Conservation (phyloP, 202 grass and related monocot species). For the Dendrocalamus latiflorus region DNA sequence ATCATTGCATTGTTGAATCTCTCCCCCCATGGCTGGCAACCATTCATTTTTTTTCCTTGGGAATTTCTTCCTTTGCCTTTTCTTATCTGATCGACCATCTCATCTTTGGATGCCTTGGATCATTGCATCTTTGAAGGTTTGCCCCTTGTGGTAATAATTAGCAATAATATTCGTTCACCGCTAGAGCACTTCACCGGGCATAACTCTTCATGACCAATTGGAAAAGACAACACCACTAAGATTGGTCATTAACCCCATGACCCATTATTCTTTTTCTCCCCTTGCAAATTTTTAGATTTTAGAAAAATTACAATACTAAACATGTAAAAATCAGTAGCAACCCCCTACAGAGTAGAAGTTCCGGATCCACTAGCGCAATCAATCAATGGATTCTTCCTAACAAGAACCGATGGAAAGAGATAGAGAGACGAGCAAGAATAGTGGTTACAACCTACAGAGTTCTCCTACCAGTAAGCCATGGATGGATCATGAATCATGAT, state of each 20-base stretch:
- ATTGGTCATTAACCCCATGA: not conserved
- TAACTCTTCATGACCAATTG: not conserved
- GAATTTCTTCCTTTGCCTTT: not conserved
- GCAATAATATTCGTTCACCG: constrained; percentile 17
- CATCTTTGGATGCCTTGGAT: constrained; percentile 34
- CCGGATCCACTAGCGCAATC: not conserved
- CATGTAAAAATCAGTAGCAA: not conserved
- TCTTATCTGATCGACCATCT: constrained; percentile 14
- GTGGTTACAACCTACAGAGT: constrained; percentile 15
- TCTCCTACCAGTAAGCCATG: not conserved
- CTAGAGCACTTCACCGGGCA: constrained; percentile 4
- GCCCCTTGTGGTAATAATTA: constrained; percentile 21
- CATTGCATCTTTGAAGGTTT: constrained; percentile 50
- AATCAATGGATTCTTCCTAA: not conserved
- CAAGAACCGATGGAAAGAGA: not conserved
- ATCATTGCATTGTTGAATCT: constrained; percentile 46
- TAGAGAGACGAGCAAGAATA: not conserved
- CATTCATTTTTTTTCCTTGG: not conserved
- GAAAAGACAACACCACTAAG: not conserved
- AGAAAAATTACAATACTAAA: not conserved
- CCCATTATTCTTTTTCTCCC: not conserved
- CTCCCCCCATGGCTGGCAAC: constrained; percentile 4
- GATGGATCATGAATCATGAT: constrained; percentile 35
- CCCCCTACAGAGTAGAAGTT: not conserved
- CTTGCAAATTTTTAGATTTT: not conserved